Evolutionary conservation across 2,329 filamentous ascomycete genomes (phyloP), one percentile per base, ranked within the genome.

Genomic region (Cercospora zeina): DNA sequence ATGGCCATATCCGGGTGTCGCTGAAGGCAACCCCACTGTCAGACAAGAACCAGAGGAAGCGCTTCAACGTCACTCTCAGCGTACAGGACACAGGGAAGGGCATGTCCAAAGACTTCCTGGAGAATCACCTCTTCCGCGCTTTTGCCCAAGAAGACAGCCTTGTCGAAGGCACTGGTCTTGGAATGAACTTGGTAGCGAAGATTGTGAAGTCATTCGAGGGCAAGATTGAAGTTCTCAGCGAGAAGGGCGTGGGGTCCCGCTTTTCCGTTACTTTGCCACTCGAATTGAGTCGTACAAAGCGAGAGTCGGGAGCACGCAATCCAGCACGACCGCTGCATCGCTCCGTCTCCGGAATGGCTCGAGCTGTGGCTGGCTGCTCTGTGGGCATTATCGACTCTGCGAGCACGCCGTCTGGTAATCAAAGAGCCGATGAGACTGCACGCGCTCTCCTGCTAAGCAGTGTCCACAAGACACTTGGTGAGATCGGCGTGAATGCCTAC

Each of bases 81-180:
- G 82, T 90, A 0, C 77, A 78, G 0, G 88, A 91, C 67, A 87
- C 86, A 0, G 88, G 88, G 0, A 81, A 80, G 36, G 88, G 88
- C 1, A 90, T 90, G 55, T 82, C 82, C 0, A 77, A 83, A 11
- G 84, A 88, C 7, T 91, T 86, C 65, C 73, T 89, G 4, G 79
- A 82, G 30, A 82, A 85, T 14, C 79, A 82, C 13, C 74, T 90
- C 0, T 90, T 87, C 71, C 83, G 81, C 0, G 84, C 87, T 0
- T 90, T 89, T 62, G 75, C 80, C 0, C 88, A 90, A 63, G 88
- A 90, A 68, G 81, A 89, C 51, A 76, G 77, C 0, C 72, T 90
- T 1, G 79, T 82, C 0, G 81, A 84, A 0, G 88, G 88, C 0
- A 84, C 85, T 0, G 88, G 88, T 0, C 77, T 90, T 0, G 88